Evolutionary conservation across 202 grass and related monocot genomes (phyloP), one percentile per base, ranked within the genome.

Genomic region (Carex sylvatica): DNA sequence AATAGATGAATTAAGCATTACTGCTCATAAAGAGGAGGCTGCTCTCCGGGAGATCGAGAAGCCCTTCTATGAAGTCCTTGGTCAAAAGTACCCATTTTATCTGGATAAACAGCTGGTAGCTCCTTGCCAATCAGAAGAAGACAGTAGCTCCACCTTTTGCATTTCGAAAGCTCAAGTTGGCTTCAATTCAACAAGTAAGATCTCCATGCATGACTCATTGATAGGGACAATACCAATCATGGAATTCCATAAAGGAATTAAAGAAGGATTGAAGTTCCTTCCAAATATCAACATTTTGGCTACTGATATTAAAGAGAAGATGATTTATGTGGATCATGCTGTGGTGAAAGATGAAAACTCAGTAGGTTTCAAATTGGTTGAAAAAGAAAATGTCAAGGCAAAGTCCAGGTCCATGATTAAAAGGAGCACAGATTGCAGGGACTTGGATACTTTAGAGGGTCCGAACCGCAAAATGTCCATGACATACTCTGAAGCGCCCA

Each of bases 51-150:
- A 82, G 7, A 84, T 90, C 38, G 90, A 91, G 61, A 91, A 95
- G 31, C 88, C 88, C 16, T 91, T 95, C 55, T 91, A 89, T 65
- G 82, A 88, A 51, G 83, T 95, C 28, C 85, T 90, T 51, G 88
- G 86, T 6, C 80, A 92, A n/a, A 77, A 87, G 23, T 80, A 88
- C 63, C 93, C 74, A 10, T n/a, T 44, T 73, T 80, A 72, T 10
- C 82, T 67, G 53, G 22, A 70, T 54, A 22, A 58, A 44, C 82
- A 44, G 10, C 9, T 28, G 20, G 20, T 52, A 73, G 12, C 70
- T 52, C 24, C 70, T 73, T 26, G 40, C 46, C 20, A 49, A 24
- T 73, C 40, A 73, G 70, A 51, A 51, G 20, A 12, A 51, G 46
- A 73, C 11, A 14, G 15, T 51, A 73, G 70, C 42, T 73, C 69